These are phyloP conservation scores for Glebionis coronaria DNA, from an alignment of 129 eudicot species.

Conservation along the genomic window DNA sequence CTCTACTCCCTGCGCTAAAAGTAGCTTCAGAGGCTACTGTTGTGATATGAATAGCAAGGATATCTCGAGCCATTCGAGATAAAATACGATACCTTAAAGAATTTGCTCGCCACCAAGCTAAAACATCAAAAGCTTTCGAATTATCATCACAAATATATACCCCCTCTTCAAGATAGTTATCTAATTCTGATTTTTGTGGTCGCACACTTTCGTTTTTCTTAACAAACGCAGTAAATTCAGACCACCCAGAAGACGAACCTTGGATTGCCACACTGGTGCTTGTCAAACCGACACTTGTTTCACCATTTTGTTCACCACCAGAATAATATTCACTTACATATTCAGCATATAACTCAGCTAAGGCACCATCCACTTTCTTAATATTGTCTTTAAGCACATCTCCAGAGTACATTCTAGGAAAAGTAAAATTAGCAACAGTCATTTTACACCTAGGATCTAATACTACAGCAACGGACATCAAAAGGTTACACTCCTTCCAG, in stretches of 20 bases:
- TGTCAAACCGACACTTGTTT: background rate
- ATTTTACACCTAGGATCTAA: conserved; percentile 6
- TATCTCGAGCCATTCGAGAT: too few species aligned
- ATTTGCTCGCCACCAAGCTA: too few species aligned
- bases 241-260: background rate
- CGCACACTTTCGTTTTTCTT: background rate
- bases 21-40: too few species aligned
- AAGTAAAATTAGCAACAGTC: background rate
- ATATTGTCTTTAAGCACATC: background rate
- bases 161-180: background rate
- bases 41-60: too few species aligned
- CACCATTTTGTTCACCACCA: background rate
- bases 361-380: too few species aligned
- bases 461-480: background rate
- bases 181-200: background rate
- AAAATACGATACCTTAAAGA: too few species aligned
- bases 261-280: background rate
- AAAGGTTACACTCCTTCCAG: conserved; percentile 1
- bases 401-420: background rate
- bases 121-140: too few species aligned
- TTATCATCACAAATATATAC: too few species aligned
- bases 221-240: background rate
- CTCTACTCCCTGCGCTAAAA: too few species aligned
- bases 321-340: background rate
- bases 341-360: background rate